These are phyloP conservation scores for Hydrangea macrophylla DNA, from an alignment of 148 eudicot genomes.

Conservation along the genomic window DNA sequence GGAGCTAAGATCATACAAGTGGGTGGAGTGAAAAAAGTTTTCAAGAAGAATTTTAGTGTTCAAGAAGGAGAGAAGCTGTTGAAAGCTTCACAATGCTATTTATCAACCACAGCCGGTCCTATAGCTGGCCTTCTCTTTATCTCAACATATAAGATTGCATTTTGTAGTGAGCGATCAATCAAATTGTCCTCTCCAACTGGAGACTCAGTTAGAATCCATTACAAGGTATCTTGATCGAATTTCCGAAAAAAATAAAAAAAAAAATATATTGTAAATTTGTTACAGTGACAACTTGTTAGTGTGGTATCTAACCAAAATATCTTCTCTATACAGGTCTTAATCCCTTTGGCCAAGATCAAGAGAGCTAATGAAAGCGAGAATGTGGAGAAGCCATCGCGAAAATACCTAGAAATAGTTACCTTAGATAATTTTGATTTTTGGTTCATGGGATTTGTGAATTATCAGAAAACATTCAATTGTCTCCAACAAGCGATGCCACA, in stretches of 20 bases:
- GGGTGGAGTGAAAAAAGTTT: slow-evolving; percentile 38
- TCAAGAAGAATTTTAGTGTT: slow-evolving; percentile 33
- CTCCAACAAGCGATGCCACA: slow-evolving; percentile 19
- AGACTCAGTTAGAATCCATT: slow-evolving; percentile 25
- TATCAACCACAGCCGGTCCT: slow-evolving; percentile 54
- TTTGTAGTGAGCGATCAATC: slow-evolving; percentile 44
- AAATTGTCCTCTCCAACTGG: slow-evolving; percentile 31
- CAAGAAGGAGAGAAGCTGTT: slow-evolving; percentile 37
- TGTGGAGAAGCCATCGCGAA: slow-evolving; percentile 24
- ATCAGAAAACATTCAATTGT: slow-evolving; percentile 19
- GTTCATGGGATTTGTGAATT: slow-evolving; percentile 37
- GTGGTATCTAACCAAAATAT: too few relatives aligned
- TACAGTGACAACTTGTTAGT: too few relatives aligned
- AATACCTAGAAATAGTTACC: slow-evolving; percentile 30
- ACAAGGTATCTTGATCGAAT: too few relatives aligned
- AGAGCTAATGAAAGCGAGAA: slow-evolving; percentile 27
- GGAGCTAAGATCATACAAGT: slow-evolving; percentile 24
- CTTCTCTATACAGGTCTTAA: slow-evolving; percentile 11
- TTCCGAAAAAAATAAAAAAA: too few relatives aligned
- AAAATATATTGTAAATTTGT: too few relatives aligned
- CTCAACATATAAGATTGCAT: slow-evolving; percentile 43
- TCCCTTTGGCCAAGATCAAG: slow-evolving; percentile 22
- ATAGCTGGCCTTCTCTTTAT: slow-evolving; percentile 45
- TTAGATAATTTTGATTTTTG: slow-evolving; percentile 37
- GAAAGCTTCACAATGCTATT: slow-evolving; percentile 43